Evolutionary conservation across 371 early-diverging fungal species (phyloP).

Genomic region (Neoconidiobolus thromboides): DNA sequence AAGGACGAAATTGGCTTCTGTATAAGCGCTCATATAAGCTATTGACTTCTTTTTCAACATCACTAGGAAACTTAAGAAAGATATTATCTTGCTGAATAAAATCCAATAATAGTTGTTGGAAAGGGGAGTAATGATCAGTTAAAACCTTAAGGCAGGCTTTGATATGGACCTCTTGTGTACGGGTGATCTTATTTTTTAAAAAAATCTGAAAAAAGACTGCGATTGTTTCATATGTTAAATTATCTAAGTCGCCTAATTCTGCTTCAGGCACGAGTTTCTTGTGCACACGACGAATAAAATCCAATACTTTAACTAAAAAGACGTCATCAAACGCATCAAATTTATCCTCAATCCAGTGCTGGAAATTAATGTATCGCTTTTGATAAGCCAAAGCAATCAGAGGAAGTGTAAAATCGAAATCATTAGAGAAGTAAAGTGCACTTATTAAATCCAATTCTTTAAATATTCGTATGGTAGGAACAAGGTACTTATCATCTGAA

Average conservation of each 20-base stretch:
- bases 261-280: neutral
- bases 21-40: neutral
- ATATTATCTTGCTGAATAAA: neutral
- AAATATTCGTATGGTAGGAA: neutral
- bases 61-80: neutral
- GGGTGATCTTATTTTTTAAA: neutral
- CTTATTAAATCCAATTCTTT: neutral
- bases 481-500: neutral
- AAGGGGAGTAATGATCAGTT: neutral
- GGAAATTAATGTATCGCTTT: neutral
- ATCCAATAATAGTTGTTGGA: neutral
- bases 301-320: neutral
- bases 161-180: neutral
- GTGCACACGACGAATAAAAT: neutral
- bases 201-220: neutral
- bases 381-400: neutral
- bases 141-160: neutral
- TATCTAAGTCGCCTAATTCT: neutral
- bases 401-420: neutral
- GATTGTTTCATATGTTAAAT: neutral
- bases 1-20: neutral
- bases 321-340: neutral
- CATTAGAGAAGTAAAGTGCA: conserved; percentile 1
- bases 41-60: neutral
- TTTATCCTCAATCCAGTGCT: conserved; percentile 5